Conservation (phyloP, 371 early-diverging fungal species). For the Mucor sp. region DNA sequence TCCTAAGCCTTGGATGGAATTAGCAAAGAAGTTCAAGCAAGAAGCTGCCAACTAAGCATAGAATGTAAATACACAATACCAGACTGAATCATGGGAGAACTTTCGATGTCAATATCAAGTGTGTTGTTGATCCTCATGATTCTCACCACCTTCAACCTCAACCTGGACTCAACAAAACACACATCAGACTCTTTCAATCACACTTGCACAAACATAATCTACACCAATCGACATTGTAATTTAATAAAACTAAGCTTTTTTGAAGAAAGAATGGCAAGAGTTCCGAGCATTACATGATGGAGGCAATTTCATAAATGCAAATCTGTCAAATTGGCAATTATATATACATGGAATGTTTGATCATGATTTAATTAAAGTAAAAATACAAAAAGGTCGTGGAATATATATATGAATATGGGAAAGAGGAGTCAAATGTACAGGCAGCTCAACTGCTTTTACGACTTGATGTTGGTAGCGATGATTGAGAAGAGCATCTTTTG, state of each 20-base stretch:
- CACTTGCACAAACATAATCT: neutral
- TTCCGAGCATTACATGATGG: neutral
- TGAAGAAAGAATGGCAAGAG: neutral
- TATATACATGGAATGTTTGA: neutral
- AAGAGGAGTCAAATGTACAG: neutral
- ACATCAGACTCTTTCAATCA: neutral
- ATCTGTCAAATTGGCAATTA: neutral
- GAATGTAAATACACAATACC: constrained; percentile 5
- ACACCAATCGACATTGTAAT: constrained; percentile 1
- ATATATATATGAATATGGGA: neutral
- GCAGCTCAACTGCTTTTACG: neutral
- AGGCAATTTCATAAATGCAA: too few relatives aligned
- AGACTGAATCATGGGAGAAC: neutral
- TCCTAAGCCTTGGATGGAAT: constrained; percentile 62
- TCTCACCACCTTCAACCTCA: neutral
- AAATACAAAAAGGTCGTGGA: neutral
- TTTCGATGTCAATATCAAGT: neutral
- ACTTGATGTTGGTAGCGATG: neutral
- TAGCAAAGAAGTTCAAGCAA: constrained; percentile 40
- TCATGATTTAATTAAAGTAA: neutral
- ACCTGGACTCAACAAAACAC: neutral
- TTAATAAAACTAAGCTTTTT: neutral
- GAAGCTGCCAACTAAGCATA: constrained; percentile 13
- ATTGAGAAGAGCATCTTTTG: constrained; percentile 28
- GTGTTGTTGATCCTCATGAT: neutral